Evolutionary conservation across 495 filamentous ascomycete species (phyloP).

Genomic region (Tirmania nivea): DNA sequence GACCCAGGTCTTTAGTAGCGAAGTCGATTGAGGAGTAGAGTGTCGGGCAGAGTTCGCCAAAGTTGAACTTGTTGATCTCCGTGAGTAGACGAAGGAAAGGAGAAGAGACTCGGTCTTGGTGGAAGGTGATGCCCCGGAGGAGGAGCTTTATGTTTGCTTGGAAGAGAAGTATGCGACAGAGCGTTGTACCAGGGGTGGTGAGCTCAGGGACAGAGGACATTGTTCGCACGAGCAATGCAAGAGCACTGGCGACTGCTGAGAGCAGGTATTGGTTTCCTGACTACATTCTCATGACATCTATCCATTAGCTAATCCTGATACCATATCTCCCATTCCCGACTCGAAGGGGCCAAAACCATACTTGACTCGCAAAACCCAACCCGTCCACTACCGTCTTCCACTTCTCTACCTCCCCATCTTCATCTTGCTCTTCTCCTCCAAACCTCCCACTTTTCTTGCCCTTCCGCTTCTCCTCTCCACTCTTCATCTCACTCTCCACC

Average conservation of each 20-base stretch:
- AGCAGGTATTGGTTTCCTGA: slow-evolving; percentile 9
- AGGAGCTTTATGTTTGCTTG: slow-evolving; percentile 14
- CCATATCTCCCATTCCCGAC: slow-evolving; percentile 7
- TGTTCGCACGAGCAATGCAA: slow-evolving; percentile 12
- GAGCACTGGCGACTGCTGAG: slow-evolving; percentile 7
- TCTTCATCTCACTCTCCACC: slow-evolving; percentile 9
- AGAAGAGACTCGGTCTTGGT: slow-evolving; percentile 9
- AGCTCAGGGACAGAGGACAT: slow-evolving; percentile 19
- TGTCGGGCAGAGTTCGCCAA: slow-evolving; percentile 11
- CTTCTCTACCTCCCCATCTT: slow-evolving; percentile 1
- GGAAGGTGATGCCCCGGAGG: slow-evolving; percentile 10
- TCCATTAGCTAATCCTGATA: not conserved
- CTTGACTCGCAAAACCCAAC: slow-evolving; percentile 18
- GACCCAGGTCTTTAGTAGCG: slow-evolving; percentile 15
- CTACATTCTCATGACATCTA: slow-evolving; percentile 1
- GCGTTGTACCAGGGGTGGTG: slow-evolving; percentile 5
- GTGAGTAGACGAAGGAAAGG: slow-evolving; percentile 16
- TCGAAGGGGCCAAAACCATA: slow-evolving; percentile 11
- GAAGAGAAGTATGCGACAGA: slow-evolving; percentile 13
- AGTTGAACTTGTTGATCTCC: slow-evolving; percentile 18
- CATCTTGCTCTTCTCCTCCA: slow-evolving; percentile 4
- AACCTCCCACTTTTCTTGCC: slow-evolving; percentile 7
- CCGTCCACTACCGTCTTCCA: slow-evolving; percentile 11
- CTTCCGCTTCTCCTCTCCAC: not conserved
- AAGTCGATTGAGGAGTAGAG: slow-evolving; percentile 17